phyloP scores from a whole-genome alignment of 2,329 filamentous ascomycete species.

The Penicillium sclerotiorum region DNA sequence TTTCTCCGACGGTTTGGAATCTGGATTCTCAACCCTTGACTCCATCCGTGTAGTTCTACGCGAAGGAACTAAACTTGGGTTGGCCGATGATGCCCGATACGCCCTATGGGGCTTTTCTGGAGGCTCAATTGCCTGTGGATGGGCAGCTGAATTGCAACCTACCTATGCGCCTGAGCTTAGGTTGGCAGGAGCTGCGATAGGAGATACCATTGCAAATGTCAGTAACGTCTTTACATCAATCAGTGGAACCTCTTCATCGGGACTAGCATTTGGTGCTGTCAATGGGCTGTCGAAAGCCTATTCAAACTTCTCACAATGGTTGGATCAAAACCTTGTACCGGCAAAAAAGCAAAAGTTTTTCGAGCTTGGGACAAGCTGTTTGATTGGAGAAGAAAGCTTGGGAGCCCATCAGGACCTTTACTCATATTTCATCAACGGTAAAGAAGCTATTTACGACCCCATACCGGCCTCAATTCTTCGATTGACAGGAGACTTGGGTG shows the following conservation, averaged over 20 bases:
- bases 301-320: neutral
- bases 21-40: neutral
- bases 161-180: neutral
- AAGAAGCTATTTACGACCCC: neutral
- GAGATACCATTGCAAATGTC: neutral
- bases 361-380: neutral
- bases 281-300: neutral
- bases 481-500: neutral
- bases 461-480: neutral
- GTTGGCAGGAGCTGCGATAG: neutral
- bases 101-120: conserved; percentile 4
- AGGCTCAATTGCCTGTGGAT: neutral
- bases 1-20: neutral
- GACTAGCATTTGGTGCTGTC: neutral
- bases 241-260: neutral
- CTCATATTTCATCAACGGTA: neutral
- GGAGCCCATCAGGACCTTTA: neutral
- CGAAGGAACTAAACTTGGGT: too few relatives aligned
- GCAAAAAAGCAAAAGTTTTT: neutral
- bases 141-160: neutral
- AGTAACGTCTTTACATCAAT: neutral
- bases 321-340: neutral
- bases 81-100: neutral
- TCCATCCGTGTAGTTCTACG: neutral
- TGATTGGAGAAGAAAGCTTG: neutral